These are phyloP conservation scores for Plasmodium vinckei DNA, from an alignment of 169 alveolate species.

Conservation along the genomic window DNA sequence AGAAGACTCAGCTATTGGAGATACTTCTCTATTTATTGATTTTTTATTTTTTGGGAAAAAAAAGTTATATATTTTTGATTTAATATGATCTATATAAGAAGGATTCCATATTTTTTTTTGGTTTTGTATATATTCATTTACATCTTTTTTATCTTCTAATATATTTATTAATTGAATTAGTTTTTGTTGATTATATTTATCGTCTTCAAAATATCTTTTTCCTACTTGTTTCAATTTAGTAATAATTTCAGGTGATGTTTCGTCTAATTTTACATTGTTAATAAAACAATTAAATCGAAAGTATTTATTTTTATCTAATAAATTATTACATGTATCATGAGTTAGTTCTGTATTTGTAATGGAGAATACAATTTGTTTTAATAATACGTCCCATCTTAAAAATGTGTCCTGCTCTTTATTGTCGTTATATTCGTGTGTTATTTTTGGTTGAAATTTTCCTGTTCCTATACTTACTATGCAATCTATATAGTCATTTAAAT, in stretches of 20 bases:
- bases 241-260: constrained; percentile 79
- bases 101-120: constrained; percentile 63
- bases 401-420: constrained; percentile 60
- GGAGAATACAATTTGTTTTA: constrained; percentile 80
- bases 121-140: constrained; percentile 61
- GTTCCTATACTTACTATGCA: constrained; percentile 89
- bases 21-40: not conserved
- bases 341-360: constrained; percentile 84
- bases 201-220: constrained; percentile 76
- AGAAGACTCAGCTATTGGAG: not conserved
- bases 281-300: constrained; percentile 84
- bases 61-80: constrained; percentile 24
- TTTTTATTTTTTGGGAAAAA: constrained; percentile 13
- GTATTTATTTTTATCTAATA: constrained; percentile 77
- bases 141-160: constrained; percentile 75
- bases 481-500: constrained; percentile 79
- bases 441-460: constrained; percentile 79
- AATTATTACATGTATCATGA: constrained; percentile 77
- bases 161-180: constrained; percentile 71
- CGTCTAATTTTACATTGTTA: constrained; percentile 77
- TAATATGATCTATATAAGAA: constrained; percentile 11
- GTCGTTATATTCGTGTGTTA: constrained; percentile 38
- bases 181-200: constrained; percentile 56
- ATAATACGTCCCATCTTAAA: constrained; percentile 82
- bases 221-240: constrained; percentile 76